phyloP scores from a whole-genome alignment of 495 filamentous ascomycete genomes.

The Aspergillus nidulans region DNA sequence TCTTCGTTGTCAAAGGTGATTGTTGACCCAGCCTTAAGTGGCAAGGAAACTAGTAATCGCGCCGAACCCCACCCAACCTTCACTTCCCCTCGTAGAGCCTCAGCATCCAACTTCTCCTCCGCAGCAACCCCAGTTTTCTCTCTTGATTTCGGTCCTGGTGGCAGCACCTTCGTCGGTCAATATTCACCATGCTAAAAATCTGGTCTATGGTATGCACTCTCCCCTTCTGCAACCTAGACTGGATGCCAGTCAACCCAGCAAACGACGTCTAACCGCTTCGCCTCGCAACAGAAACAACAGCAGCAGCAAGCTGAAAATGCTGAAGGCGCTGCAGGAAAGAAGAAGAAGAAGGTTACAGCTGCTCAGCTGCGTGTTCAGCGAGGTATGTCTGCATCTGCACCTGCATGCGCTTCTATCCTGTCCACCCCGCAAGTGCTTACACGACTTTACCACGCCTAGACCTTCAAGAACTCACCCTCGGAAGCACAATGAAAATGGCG shows the following conservation, averaged over 20 bases:
- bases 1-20: background rate
- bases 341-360: constrained; percentile 97
- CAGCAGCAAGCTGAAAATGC: constrained; percentile 92
- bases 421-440: background rate
- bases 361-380: constrained; percentile 94
- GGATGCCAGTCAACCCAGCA: background rate
- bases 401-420: background rate
- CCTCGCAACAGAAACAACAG: constrained; percentile 63
- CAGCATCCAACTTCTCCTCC: background rate
- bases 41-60: background rate
- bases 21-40: background rate
- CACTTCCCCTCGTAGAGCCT: constrained; percentile 2
- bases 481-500: constrained; percentile 83
- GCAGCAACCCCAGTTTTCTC: background rate
- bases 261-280: background rate
- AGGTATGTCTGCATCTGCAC: constrained; percentile 50
- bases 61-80: background rate
- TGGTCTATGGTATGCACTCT: constrained; percentile 85
- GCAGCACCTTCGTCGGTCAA: too few species aligned
- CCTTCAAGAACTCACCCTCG: constrained; percentile 85
- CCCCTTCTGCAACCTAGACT: background rate
- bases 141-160: background rate
- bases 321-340: constrained; percentile 67
- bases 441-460: constrained; percentile 47
- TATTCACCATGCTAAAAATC: constrained; percentile 89